Evolutionary conservation across 78 protist species (phyloP).

Genomic region (Bodo saltans): DNA sequence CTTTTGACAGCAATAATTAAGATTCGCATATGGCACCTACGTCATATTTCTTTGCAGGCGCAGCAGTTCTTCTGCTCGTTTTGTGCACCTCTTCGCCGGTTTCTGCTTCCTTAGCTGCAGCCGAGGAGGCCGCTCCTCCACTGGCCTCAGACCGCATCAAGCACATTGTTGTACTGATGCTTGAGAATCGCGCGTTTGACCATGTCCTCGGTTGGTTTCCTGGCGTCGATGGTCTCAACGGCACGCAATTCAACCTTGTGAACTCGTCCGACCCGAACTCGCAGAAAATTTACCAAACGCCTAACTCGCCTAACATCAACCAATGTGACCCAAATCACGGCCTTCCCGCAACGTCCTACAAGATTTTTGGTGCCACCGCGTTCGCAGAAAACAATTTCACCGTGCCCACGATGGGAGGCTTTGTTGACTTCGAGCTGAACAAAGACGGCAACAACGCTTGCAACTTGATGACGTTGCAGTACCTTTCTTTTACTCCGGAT

Average conservation of each 20-base stretch:
- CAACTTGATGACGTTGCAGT: slow-evolving; percentile 14
- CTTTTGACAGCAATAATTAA: no score
- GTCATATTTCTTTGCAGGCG: no score
- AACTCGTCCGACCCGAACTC: slow-evolving; percentile 13
- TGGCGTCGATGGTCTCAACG: slow-evolving; percentile 20
- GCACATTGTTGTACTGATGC: slow-evolving; percentile 31
- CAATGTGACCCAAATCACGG: slow-evolving; percentile 23
- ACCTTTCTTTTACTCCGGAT: neutral
- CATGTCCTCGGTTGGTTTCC: slow-evolving; percentile 28
- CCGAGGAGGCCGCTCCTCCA: no score
- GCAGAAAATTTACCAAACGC: neutral
- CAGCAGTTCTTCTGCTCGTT: no score
- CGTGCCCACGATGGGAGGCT: slow-evolving; percentile 25
- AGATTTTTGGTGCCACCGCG: neutral
- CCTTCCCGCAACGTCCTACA: neutral
- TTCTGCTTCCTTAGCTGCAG: no score
- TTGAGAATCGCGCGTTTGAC: slow-evolving; percentile 53
- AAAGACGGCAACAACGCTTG: neutral
- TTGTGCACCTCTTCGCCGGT: no score
- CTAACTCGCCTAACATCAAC: neutral
- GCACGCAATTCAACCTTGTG: slow-evolving; percentile 5
- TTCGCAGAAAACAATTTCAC: neutral
- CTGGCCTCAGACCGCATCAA: no score
- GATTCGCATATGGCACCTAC: no score
- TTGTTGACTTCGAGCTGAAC: neutral